Evolutionary conservation across 352 stramenopile genomes (phyloP).

Genomic region (Blastocystis sp.): DNA sequence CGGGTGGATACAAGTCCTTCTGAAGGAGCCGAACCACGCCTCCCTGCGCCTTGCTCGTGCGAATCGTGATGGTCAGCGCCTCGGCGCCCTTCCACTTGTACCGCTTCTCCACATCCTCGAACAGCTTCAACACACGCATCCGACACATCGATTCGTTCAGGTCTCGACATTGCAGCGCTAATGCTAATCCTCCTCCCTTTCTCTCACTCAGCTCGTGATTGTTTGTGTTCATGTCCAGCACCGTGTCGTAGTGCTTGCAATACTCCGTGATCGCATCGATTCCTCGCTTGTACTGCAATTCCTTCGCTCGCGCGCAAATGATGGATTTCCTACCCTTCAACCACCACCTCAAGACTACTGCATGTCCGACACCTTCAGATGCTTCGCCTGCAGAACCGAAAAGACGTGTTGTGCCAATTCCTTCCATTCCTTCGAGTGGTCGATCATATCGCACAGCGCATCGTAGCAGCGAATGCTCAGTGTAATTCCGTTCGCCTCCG

Average conservation of each 20-base stretch:
- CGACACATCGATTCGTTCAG: slow-evolving; percentile 3
- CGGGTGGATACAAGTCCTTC: slow-evolving; percentile 34
- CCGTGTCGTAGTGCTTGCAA: slow-evolving; percentile 33
- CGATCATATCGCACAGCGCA: slow-evolving; percentile 7
- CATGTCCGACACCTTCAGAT: background rate
- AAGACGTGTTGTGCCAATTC: background rate
- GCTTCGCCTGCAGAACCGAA: slow-evolving; percentile 14
- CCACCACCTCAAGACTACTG: background rate
- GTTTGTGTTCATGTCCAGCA: slow-evolving; percentile 25
- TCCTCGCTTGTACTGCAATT: slow-evolving; percentile 10
- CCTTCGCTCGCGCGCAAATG: slow-evolving; percentile 39
- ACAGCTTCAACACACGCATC: slow-evolving; percentile 58
- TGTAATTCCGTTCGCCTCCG: background rate
- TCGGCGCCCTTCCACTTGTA: background rate
- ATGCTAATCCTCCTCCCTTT: background rate
- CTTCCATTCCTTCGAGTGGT: slow-evolving; percentile 32
- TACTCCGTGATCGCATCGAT: slow-evolving; percentile 22
- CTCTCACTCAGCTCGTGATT: background rate
- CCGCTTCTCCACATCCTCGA: slow-evolving; percentile 6
- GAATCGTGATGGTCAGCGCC: background rate
- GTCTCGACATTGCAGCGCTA: slow-evolving; percentile 54
- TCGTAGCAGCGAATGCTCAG: slow-evolving; percentile 5
- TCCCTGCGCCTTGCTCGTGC: slow-evolving; percentile 1
- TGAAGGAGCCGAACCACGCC: background rate
- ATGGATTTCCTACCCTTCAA: background rate